Evolutionary conservation across 257 asterid species (phyloP), one percentile per base, ranked within the genome.

Genomic region (Marsdenia floribunda): DNA sequence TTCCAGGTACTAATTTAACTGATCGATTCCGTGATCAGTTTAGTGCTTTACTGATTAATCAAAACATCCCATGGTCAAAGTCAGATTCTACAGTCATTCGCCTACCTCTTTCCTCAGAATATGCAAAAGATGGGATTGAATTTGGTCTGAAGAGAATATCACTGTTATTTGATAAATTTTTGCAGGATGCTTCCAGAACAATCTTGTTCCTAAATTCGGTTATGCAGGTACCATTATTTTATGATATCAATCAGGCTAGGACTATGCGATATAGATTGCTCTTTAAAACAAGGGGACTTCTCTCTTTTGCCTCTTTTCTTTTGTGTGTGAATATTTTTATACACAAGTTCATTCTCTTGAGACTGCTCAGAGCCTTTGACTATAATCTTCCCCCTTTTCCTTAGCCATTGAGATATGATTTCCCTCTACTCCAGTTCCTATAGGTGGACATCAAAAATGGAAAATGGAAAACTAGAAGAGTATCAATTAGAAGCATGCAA

Each of bases 1-100:
- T 71, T 81, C 54, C 88, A 93, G 98, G 98, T 81, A 93, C 98
- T 68, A 89, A 88, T 78, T 86, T 93, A 87, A 83, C 80, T 0
- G 94, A 87, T 82, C 87, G 90, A 16, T 93, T 93, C 81, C 88
- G 66, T 81, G 98, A 93, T 81, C 98, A 93, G 82, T 93, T 93
- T 86, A 87, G 83, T 77, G 94, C 97, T 80, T 83, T 93, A 91
- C 79, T 93, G 84, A 76, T 90, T 72, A 87, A 85, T 80, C 89
- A 86, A 79, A 87, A 75, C 57, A 85, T 87, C 86, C 90, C 89
- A 21, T 90, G 96, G 97, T 88, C 91, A 35, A 79, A 82, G 75
- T 80, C 88, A 67, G 85, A 88, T 79, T 86, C 89, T 77, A 93
- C 94, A 73, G 80, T 91, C 47, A 86, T 93, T 83, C 98, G 98